Conservation (phyloP, 495 filamentous ascomycete species). For the Wilcoxina mikolae region DNA sequence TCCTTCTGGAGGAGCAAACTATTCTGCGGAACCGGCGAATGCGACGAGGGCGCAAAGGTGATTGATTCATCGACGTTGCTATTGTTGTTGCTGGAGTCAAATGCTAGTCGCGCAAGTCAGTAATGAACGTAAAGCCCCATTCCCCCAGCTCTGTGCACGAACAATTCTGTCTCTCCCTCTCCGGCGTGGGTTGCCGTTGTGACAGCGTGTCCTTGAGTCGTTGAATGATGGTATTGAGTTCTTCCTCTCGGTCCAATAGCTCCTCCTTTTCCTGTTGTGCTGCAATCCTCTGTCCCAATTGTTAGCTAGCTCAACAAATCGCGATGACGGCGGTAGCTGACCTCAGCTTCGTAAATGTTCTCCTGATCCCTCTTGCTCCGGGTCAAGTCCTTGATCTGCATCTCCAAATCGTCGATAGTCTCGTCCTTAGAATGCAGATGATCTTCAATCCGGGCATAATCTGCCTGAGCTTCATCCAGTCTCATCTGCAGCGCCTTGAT, state of each 20-base stretch:
- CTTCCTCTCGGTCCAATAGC: constrained; percentile 65
- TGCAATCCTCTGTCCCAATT: constrained; percentile 42
- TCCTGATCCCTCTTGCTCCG: constrained; percentile 79
- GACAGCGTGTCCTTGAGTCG: constrained; percentile 74
- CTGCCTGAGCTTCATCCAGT: constrained; percentile 68
- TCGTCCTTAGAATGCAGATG: constrained; percentile 66
- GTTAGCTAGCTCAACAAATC: constrained; percentile 11
- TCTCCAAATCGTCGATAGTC: constrained; percentile 59
- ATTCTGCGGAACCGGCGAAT: constrained; percentile 62
- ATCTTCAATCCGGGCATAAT: constrained; percentile 78
- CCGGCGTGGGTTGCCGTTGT: constrained; percentile 32
- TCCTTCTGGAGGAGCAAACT: constrained; percentile 86
- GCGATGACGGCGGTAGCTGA: constrained; percentile 6
- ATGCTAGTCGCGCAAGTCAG: no score
- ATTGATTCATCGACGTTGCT: constrained; percentile 38
- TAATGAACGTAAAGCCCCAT: background rate
- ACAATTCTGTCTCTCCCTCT: constrained; percentile 26
- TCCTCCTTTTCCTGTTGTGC: constrained; percentile 87
- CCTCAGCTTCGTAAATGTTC: constrained; percentile 71
- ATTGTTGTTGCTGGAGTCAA: background rate
- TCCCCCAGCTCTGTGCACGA: constrained; percentile 2
- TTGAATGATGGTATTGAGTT: constrained; percentile 75
- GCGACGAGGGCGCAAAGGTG: constrained; percentile 83
- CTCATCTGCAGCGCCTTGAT: constrained; percentile 68
- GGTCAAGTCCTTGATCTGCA: constrained; percentile 61